These are phyloP conservation scores for Ophiocordyceps sinensis DNA, from an alignment of 2,329 filamentous ascomycete genomes.

Conservation along the genomic window DNA sequence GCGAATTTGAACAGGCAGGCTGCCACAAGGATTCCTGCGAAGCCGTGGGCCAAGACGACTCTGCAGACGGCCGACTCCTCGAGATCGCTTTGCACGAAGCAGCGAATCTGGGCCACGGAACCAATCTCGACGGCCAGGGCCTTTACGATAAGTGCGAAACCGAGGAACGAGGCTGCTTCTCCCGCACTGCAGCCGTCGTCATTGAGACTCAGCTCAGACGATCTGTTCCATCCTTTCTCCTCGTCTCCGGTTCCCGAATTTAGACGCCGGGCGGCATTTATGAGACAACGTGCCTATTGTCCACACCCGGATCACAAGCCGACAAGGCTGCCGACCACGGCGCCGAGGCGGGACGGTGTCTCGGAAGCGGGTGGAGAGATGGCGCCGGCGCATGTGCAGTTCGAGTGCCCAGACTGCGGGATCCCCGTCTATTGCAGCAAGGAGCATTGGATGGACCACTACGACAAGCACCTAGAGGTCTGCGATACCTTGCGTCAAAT, in stretches of 20 bases:
- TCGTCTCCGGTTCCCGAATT: slow-evolving; percentile 82
- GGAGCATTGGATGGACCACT: slow-evolving; percentile 92
- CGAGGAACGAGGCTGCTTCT: slow-evolving; percentile 13
- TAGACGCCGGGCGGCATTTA: slow-evolving; percentile 73
- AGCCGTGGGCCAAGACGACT: slow-evolving; percentile 12
- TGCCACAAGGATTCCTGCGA: slow-evolving; percentile 7
- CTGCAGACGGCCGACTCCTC: slow-evolving; percentile 9
- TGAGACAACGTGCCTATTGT: slow-evolving; percentile 86
- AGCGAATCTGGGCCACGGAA: slow-evolving; percentile 6
- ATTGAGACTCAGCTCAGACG: slow-evolving; percentile 46
- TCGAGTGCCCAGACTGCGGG: slow-evolving; percentile 93
- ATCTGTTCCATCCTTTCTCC: slow-evolving; percentile 88
- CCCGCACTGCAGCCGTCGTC: slow-evolving; percentile 2
- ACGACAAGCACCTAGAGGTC: slow-evolving; percentile 80
- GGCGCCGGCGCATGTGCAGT: slow-evolving; percentile 70
- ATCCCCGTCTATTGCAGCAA: slow-evolving; percentile 88
- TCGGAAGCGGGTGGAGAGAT: slow-evolving; percentile 39
- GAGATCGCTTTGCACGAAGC: slow-evolving; percentile 7
- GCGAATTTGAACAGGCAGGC: slow-evolving; percentile 18
- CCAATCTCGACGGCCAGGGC: slow-evolving; percentile 8
- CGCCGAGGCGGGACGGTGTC: slow-evolving; percentile 46
- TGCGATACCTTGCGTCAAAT: slow-evolving; percentile 86
- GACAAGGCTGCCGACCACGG: slow-evolving; percentile 52
- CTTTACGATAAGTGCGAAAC: slow-evolving; percentile 16
- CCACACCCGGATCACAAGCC: slow-evolving; percentile 78